Evolutionary conservation across 176 grass and related monocot genomes (phyloP).

Genomic region (Hyparrhenia diplandra): DNA sequence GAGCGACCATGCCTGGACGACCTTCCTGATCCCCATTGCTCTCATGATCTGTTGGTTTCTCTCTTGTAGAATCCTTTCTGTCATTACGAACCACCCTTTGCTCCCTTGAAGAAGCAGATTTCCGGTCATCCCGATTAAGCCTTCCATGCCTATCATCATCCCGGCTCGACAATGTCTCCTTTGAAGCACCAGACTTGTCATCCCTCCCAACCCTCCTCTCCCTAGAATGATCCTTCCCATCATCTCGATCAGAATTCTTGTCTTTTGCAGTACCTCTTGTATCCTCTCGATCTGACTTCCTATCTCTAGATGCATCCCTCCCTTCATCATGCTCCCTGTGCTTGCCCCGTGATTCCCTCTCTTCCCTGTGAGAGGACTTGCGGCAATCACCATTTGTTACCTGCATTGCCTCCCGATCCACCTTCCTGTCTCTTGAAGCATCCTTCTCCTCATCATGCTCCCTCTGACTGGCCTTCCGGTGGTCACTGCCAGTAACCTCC

Average conservation of each 20-base stretch:
- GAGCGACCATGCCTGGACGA: constrained; percentile 45
- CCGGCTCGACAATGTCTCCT: constrained; percentile 4
- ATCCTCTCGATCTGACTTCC: constrained; percentile 27
- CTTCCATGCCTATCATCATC: constrained; percentile 34
- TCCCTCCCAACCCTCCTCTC: constrained; percentile 33
- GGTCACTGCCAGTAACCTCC: constrained; percentile 31
- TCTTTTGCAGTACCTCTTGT: constrained; percentile 6
- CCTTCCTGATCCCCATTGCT: constrained; percentile 40
- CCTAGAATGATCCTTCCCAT: constrained; percentile 31
- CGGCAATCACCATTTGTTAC: constrained; percentile 16
- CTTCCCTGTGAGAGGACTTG: constrained; percentile 28
- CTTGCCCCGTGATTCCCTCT: constrained; percentile 17
- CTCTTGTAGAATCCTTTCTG: constrained; percentile 30
- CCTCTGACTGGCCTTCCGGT: not conserved
- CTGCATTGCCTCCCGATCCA: constrained; percentile 29
- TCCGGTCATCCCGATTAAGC: constrained; percentile 26
- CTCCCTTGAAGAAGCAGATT: constrained; percentile 32
- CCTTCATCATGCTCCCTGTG: constrained; percentile 31
- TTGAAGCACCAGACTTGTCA: constrained; percentile 39
- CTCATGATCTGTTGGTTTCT: constrained; percentile 28
- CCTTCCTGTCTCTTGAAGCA: constrained; percentile 24
- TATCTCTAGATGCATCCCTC: constrained; percentile 22
- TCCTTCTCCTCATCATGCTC: constrained; percentile 27
- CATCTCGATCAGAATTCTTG: constrained; percentile 13
- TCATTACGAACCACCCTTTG: constrained; percentile 28